Evolutionary conservation across 108 stramenopile genomes (phyloP).

Genomic region (Bacterosira constricta): DNA sequence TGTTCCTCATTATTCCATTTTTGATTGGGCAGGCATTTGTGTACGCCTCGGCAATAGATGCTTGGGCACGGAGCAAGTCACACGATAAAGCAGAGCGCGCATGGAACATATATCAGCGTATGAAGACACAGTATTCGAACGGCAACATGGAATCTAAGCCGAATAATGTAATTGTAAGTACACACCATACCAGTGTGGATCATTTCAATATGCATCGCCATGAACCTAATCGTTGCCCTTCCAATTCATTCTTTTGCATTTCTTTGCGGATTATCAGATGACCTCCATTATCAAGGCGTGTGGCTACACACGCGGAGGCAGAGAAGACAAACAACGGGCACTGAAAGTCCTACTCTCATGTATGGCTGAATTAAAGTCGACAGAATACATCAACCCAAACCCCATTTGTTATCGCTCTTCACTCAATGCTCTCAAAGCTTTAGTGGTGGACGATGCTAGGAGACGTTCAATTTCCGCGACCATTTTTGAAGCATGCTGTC

Average conservation of each 20-base stretch:
- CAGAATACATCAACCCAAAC: conserved; percentile 18
- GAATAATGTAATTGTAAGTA: conserved; percentile 46
- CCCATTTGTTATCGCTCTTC: conserved; percentile 14
- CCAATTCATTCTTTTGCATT: conserved; percentile 1
- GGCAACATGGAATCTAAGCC: conserved; percentile 42
- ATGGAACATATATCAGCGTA: conserved; percentile 40
- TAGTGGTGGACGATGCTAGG: conserved; percentile 16
- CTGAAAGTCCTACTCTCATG: conserved; percentile 40
- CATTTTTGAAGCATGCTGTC: conserved; percentile 42
- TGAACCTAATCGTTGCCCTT: too few species aligned
- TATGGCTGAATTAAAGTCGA: conserved; percentile 31
- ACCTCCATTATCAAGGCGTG: conserved; percentile 39
- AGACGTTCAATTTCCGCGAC: conserved; percentile 31
- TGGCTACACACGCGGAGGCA: conserved; percentile 16
- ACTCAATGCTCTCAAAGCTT: conserved; percentile 22
- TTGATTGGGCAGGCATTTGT: too few species aligned
- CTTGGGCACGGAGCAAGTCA: conserved; percentile 31
- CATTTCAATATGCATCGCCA: too few species aligned
- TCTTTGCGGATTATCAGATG: conserved; percentile 40
- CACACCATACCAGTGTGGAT: background rate
- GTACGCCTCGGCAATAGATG: conserved; percentile 37
- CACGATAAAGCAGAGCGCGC: conserved; percentile 31
- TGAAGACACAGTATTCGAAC: conserved; percentile 35
- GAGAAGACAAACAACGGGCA: conserved; percentile 9
- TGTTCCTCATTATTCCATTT: too few species aligned